Evolutionary conservation across 306 rosid genomes (phyloP).

Genomic region (Cucumis melo): DNA sequence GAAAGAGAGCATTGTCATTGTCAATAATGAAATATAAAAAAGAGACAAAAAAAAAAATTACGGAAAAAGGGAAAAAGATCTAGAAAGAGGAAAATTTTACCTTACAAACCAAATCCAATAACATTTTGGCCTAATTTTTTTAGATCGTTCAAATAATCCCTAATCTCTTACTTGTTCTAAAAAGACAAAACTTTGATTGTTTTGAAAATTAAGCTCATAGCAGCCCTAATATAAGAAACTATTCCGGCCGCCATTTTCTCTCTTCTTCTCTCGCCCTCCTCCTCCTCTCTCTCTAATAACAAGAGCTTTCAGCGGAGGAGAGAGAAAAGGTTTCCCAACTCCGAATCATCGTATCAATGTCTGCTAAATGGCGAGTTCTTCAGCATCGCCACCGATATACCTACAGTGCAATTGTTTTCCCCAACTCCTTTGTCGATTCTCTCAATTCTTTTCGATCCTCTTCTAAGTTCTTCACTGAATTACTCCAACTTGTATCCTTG

Average conservation of each 20-base stretch:
- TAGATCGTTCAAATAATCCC: too few species aligned
- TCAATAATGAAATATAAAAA: too few species aligned
- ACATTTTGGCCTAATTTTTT: too few species aligned
- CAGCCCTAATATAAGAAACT: not conserved
- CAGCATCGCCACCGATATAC: constrained; percentile 98
- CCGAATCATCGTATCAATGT: constrained; percentile 28
- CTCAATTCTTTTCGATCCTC: constrained; percentile 17
- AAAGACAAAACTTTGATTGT: not conserved
- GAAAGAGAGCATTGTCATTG: too few species aligned
- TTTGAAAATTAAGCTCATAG: not conserved
- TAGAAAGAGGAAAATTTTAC: too few species aligned
- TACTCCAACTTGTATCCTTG: constrained; percentile 28
- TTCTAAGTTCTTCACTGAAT: constrained; percentile 32
- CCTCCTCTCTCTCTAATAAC: not conserved
- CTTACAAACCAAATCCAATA: too few species aligned
- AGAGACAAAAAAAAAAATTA: too few species aligned
- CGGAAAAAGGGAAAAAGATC: too few species aligned
- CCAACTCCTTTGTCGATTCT: constrained; percentile 27
- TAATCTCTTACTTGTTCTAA: not conserved
- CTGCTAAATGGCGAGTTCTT: constrained; percentile 93
- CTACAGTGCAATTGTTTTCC: constrained; percentile 73
- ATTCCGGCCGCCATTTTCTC: not conserved
- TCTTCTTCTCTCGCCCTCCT: not conserved
- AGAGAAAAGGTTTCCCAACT: not conserved
- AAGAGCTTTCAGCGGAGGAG: not conserved